Base-by-base conservation (phyloP, 208 protist genomes). In the Trypanosoma lewisi region DNA sequence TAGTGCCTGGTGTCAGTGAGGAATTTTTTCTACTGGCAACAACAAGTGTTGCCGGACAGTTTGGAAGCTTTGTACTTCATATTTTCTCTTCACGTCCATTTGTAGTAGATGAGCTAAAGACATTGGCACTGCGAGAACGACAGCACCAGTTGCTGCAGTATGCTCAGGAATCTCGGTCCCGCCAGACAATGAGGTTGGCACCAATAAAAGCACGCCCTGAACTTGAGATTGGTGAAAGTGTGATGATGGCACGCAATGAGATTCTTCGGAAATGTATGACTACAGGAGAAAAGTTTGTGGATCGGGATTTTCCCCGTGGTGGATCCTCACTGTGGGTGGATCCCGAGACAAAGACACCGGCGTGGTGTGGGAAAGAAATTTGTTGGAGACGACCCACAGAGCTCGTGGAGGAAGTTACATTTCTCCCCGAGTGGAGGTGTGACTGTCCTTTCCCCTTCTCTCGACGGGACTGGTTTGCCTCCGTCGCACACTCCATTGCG, bases 261-360 rank as follows among this genome's bases (percentile, higher is more conserved):
- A 89, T 94, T 42, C 45, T 91, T 33, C 57, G 72, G 11, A 58
- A 56, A 12, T 82, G 75, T 58, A 59, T 83, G 25, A 50, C 63
- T 28, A 82, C 68, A 16, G 83, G 80, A 1, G 42, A 66, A 41
- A 69, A 75, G 45, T 91, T 82, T 56, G 50, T 71, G 30, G 91
- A 96, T 63, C 73, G 80, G 16, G 88, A 94, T 45, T 96, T 96
- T 55, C 88, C 91, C 0, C 77, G 79, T 30, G 87, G 84, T 51
- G 63, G 67, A 4, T 93, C 88, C 8, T 93, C 86, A 21, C 67
- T 94, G 16, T 96, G 79, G 60, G 42, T 89, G 9, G 84, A 89
- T 64, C 75, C 86, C n/a, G 64, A 73, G n/a, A 62, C 48, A n/a
- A 64, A 64, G 12, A 47, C 66, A 19, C 81, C 82, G 16, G 11